Percentiles rank a stretch among this genome's conserved stretches.
These are phyloP conservation scores for Carnegiea gigantea DNA, from an alignment of 179 eudicot species.

Conservation along the genomic window DNA sequence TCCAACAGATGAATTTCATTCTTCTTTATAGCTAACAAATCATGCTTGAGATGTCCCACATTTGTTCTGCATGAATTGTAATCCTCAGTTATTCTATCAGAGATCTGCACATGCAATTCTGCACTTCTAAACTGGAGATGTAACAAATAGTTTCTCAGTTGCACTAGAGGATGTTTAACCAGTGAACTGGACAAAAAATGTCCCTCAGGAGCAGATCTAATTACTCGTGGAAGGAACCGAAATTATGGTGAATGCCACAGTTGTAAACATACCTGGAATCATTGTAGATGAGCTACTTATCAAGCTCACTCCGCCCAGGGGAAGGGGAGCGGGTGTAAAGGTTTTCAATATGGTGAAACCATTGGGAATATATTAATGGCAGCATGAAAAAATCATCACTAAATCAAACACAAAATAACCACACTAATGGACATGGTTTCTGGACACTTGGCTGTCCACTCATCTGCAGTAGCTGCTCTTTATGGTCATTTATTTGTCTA, in stretches of 20 bases:
- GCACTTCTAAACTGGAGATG: neutral
- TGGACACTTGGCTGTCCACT: too few species aligned
- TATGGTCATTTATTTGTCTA: too few species aligned
- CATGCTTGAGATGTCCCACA: conserved; percentile 39
- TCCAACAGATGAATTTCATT: conserved; percentile 48
- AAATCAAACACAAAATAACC: too few species aligned
- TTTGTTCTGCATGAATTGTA: conserved; percentile 53
- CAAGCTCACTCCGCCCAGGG: too few species aligned
- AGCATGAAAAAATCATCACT: too few species aligned
- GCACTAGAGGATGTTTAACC: neutral
- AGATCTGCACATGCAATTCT: neutral
- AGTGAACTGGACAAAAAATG: neutral
- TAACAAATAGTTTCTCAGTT: neutral
- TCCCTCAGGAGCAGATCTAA: neutral
- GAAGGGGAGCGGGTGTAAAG: too few species aligned
- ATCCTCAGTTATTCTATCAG: neutral
- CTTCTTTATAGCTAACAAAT: conserved; percentile 41
- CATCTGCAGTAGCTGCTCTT: too few species aligned
- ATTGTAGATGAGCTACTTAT: neutral
- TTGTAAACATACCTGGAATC: neutral
- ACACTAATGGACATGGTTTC: too few species aligned
- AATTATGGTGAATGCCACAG: neutral
- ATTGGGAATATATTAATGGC: too few species aligned
- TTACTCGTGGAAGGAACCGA: neutral
- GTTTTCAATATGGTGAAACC: too few species aligned